Evolutionary conservation across 768 basidiomycete genomes (phyloP).

Genomic region (Rhizopogon roseolus): DNA sequence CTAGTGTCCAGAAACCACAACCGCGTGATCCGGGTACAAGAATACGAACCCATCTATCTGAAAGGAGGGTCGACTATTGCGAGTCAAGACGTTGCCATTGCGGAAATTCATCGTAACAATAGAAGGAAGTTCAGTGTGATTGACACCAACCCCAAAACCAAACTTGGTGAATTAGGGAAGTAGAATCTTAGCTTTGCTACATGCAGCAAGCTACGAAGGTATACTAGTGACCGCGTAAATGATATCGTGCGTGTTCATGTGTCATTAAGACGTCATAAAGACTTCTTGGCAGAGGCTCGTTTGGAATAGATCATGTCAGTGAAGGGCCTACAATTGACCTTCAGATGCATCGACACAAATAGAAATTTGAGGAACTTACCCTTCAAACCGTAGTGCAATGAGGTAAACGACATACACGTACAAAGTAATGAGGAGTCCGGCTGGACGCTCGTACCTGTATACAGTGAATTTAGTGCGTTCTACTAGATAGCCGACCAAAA

Average conservation of each 20-base stretch:
- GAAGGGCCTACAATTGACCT: slow-evolving; percentile 48
- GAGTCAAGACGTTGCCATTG: no score
- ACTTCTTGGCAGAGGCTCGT: slow-evolving; percentile 31
- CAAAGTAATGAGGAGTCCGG: slow-evolving; percentile 71
- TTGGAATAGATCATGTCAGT: slow-evolving; percentile 79
- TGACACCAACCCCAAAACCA: background rate
- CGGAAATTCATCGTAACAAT: no score
- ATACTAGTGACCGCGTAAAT: background rate
- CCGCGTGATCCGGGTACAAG: no score
- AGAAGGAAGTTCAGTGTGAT: no score
- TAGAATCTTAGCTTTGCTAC: background rate
- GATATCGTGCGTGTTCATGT: background rate
- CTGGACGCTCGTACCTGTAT: slow-evolving; percentile 77
- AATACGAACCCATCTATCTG: no score
- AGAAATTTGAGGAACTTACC: slow-evolving; percentile 45
- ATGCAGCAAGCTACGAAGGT: background rate
- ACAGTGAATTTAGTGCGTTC: background rate
- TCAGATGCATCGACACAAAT: slow-evolving; percentile 1
- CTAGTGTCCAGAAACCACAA: no score
- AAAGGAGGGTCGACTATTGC: no score
- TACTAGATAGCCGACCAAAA: background rate
- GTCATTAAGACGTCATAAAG: background rate
- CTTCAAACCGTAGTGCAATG: slow-evolving; percentile 85
- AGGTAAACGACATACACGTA: slow-evolving; percentile 84
- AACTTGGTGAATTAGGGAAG: background rate